Evolutionary conservation across 805 yeast species (phyloP).

Genomic region (Hanseniaspora nectarophila): DNA sequence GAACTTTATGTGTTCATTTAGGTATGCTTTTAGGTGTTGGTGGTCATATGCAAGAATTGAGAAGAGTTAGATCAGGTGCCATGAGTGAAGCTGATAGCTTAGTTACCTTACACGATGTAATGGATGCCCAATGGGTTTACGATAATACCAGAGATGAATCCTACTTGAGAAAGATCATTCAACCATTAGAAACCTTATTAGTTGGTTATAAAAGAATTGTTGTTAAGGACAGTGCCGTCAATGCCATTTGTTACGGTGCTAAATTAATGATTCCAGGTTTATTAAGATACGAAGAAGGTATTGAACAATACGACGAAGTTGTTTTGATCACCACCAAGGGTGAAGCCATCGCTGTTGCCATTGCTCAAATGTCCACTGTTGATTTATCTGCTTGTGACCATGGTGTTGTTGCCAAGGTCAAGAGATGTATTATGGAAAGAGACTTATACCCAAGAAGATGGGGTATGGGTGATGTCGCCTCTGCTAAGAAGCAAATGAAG

Average conservation of each 20-base stretch:
- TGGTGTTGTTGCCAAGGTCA: slow-evolving; percentile 96
- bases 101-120: slow-evolving; percentile 91
- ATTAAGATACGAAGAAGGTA: slow-evolving; percentile 93
- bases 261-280: slow-evolving; percentile 98
- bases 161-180: slow-evolving; percentile 82
- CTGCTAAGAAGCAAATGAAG: slow-evolving; percentile 95
- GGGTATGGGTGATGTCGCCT: slow-evolving; percentile 98
- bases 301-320: slow-evolving; percentile 93
- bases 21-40: slow-evolving; percentile 98
- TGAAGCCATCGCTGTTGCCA: slow-evolving; percentile 96
- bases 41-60: slow-evolving; percentile 99
- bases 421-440: slow-evolving; percentile 99
- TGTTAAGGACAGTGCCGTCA: slow-evolving; percentile 88
- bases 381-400: slow-evolving; percentile 95
- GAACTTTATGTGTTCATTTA: slow-evolving; percentile 95
- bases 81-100: slow-evolving; percentile 77
- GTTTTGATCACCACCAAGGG: slow-evolving; percentile 97
- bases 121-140: slow-evolving; percentile 96
- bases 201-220: slow-evolving; percentile 95
- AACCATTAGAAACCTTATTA: slow-evolving; percentile 86
- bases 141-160: slow-evolving; percentile 96
- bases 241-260: slow-evolving; percentile 97
- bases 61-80: slow-evolving; percentile 98
- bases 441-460: slow-evolving; percentile 98
- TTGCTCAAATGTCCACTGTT: slow-evolving; percentile 97